These are phyloP conservation scores for Candida namnaoensis DNA, from an alignment of 805 yeast genomes.

Conservation along the genomic window DNA sequence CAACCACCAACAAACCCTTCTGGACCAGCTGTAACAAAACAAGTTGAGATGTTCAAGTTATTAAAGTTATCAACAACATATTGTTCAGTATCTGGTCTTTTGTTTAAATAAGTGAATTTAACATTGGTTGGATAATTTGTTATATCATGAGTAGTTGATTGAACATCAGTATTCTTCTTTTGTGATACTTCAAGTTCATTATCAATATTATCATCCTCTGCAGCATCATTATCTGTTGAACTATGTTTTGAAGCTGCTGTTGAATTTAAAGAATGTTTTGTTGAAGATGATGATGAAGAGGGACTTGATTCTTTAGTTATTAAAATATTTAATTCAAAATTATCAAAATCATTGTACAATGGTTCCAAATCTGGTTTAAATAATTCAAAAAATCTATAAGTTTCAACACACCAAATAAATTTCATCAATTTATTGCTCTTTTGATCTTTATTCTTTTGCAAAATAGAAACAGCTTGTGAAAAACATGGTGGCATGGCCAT, in stretches of 20 bases:
- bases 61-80: constrained; percentile 25
- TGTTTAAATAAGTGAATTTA: constrained; percentile 11
- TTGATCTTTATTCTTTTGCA: constrained; percentile 8
- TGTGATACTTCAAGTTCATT: too few species aligned
- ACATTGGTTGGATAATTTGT: constrained; percentile 5
- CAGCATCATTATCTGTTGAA: constrained; percentile 1
- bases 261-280: too few species aligned
- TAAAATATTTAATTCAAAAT: constrained; percentile 5
- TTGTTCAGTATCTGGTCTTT: constrained; percentile 34
- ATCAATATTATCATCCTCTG: constrained; percentile 2
- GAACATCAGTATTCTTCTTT: too few species aligned
- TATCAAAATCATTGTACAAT: constrained; percentile 18
- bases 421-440: constrained; percentile 22
- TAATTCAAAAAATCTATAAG: constrained; percentile 37
- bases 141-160: too few species aligned
- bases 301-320: constrained; percentile 5
- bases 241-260: too few species aligned
- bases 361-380: constrained; percentile 35
- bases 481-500: constrained; percentile 44
- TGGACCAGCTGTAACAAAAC: constrained; percentile 58
- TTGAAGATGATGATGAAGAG: not conserved
- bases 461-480: constrained; percentile 26
- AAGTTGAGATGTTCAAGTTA: constrained; percentile 31
- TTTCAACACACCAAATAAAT: constrained; percentile 59
- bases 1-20: constrained; percentile 45